Evolutionary conservation across 768 basidiomycete species (phyloP).

Genomic region (Termitomyces titanicus): DNA sequence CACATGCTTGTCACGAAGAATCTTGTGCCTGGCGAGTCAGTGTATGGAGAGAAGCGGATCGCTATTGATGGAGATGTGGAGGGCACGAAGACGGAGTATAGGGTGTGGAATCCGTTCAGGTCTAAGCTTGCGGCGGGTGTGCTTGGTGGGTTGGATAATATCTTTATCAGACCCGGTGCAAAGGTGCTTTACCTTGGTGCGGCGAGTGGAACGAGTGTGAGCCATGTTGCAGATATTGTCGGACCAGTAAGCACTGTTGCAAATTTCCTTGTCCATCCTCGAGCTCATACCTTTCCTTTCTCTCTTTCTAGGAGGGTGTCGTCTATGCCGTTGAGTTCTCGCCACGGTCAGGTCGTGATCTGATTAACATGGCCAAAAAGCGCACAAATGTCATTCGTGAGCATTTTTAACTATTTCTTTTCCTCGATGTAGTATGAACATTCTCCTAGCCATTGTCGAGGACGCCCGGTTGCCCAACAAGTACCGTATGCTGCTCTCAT

Average conservation of each 20-base stretch:
- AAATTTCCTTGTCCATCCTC: background rate
- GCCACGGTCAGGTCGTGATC: slow-evolving; percentile 90
- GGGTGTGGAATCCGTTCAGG: slow-evolving; percentile 99
- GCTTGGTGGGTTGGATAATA: slow-evolving; percentile 89
- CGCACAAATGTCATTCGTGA: slow-evolving; percentile 97
- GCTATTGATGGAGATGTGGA: slow-evolving; percentile 74
- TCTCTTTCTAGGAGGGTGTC: slow-evolving; percentile 69
- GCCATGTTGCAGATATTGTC: slow-evolving; percentile 98
- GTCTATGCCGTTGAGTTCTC: slow-evolving; percentile 99
- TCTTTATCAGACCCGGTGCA: slow-evolving; percentile 88
- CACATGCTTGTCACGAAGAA: slow-evolving; percentile 97
- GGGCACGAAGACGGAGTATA: slow-evolving; percentile 89
- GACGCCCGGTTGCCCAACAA: slow-evolving; percentile 95
- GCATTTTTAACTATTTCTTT: slow-evolving; percentile 24
- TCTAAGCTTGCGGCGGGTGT: slow-evolving; percentile 96
- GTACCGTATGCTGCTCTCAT: slow-evolving; percentile 94
- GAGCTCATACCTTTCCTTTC: slow-evolving; percentile 5
- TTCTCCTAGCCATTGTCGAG: slow-evolving; percentile 79
- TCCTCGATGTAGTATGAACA: background rate
- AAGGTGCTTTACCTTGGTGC: slow-evolving; percentile 98
- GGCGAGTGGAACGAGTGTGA: slow-evolving; percentile 95
- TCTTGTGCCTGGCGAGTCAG: slow-evolving; percentile 94
- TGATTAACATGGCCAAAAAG: slow-evolving; percentile 99
- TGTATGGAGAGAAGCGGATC: slow-evolving; percentile 98
- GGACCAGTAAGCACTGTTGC: slow-evolving; percentile 66